phyloP scores from a whole-genome alignment of 1,284 basidiomycete species.

The Xerocomus minutiporus region DNA sequence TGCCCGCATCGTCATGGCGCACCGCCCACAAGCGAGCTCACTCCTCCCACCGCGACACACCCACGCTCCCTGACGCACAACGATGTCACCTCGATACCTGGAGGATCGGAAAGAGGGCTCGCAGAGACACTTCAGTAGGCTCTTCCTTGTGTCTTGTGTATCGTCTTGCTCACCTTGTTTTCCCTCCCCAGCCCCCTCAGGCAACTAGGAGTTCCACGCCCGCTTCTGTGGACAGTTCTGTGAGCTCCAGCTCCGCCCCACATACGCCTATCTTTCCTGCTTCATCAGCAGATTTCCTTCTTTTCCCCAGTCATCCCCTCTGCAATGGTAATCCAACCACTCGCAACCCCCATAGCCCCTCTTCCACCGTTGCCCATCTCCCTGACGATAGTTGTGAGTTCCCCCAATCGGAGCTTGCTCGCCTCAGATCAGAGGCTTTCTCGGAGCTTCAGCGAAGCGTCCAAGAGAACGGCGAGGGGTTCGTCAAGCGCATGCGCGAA shows the following conservation, averaged over 20 bases:
- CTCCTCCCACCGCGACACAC: slow-evolving; percentile 35
- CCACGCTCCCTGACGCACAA: slow-evolving; percentile 37
- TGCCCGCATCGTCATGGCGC: slow-evolving; percentile 37
- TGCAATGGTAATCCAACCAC: slow-evolving; percentile 17
- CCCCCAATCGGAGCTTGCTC: slow-evolving; percentile 38
- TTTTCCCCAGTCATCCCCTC: slow-evolving; percentile 39
- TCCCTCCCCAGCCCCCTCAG: slow-evolving; percentile 14
- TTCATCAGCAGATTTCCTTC: slow-evolving; percentile 57
- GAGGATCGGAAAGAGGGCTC: slow-evolving; percentile 50
- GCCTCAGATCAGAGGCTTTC: slow-evolving; percentile 57
- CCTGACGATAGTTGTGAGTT: slow-evolving; percentile 16
- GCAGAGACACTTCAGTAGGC: slow-evolving; percentile 45
- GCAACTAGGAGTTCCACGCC: slow-evolving; percentile 29
- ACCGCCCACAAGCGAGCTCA: slow-evolving; percentile 46
- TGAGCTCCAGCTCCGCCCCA: slow-evolving; percentile 26
- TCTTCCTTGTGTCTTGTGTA: neutral
- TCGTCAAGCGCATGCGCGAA: slow-evolving; percentile 69
- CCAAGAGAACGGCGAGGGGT: slow-evolving; percentile 56
- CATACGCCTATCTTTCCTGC: slow-evolving; percentile 42
- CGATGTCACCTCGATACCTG: slow-evolving; percentile 52
- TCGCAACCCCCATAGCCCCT: slow-evolving; percentile 22
- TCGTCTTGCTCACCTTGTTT: neutral
- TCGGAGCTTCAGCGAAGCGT: slow-evolving; percentile 59
- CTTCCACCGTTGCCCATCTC: slow-evolving; percentile 14
- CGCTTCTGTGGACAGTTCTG: slow-evolving; percentile 28